Evolutionary conservation across 163 green algal genomes (phyloP).

Genomic region (Scenedesmus sp.): DNA sequence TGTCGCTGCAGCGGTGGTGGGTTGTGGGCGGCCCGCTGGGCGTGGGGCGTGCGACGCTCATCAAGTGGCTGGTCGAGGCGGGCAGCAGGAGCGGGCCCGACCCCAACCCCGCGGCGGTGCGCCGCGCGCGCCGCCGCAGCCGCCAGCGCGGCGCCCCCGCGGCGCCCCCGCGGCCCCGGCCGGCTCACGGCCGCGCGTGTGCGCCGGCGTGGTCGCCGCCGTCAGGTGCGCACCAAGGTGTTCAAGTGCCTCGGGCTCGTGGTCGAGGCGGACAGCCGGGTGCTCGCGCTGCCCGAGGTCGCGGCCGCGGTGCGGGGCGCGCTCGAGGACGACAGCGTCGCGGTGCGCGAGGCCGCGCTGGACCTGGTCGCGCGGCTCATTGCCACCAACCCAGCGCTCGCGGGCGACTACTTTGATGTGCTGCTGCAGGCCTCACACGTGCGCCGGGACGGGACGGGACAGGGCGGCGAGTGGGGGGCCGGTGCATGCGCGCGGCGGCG

Average conservation of each 20-base stretch:
- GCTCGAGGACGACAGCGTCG: slow-evolving; percentile 76
- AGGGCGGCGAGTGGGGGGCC: background rate
- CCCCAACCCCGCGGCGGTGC: slow-evolving; percentile 30
- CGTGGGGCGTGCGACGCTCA: slow-evolving; percentile 48
- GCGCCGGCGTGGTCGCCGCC: no score
- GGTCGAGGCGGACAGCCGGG: slow-evolving; percentile 62
- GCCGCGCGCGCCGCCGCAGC: background rate
- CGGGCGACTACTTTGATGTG: slow-evolving; percentile 71
- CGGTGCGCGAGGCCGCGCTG: slow-evolving; percentile 86
- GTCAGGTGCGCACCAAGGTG: slow-evolving; percentile 70
- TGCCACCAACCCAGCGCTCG: slow-evolving; percentile 56
- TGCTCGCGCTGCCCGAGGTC: slow-evolving; percentile 72
- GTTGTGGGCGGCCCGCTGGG: slow-evolving; percentile 57
- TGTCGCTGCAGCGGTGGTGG: slow-evolving; percentile 49
- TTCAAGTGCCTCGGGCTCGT: slow-evolving; percentile 74
- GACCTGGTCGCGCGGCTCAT: slow-evolving; percentile 78
- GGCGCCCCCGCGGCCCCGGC: no score
- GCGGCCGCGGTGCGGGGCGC: slow-evolving; percentile 59
- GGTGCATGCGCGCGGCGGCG: no score
- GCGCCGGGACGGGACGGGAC: background rate
- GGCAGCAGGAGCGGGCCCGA: slow-evolving; percentile 32
- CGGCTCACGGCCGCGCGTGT: background rate
- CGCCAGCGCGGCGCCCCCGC: no score
- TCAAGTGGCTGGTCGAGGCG: slow-evolving; percentile 69
- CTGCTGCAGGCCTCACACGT: slow-evolving; percentile 46